A percentile compares a stretch with the other conserved stretches of the same genome.
phyloP scores from a whole-genome alignment of 768 basidiomycete genomes.

The Dioszegia aurantiaca region DNA sequence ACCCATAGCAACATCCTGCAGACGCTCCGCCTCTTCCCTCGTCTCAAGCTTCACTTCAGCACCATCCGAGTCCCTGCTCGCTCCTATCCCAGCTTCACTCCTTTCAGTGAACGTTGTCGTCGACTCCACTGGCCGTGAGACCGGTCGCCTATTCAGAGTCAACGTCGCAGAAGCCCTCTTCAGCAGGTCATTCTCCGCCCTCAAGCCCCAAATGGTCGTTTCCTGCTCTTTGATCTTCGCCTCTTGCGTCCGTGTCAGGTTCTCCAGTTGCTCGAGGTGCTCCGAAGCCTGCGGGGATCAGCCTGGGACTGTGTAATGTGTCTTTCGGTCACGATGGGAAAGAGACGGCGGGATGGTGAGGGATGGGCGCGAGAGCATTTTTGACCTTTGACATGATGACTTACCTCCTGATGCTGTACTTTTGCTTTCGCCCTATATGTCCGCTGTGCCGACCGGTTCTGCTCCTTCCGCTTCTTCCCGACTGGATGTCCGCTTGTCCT shows the following conservation, averaged over 20 bases:
- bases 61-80: no score
- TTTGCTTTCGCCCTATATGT: slow-evolving; percentile 14
- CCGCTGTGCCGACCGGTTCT: slow-evolving; percentile 18
- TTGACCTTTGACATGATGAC: no score
- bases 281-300: neutral
- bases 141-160: neutral
- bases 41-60: no score
- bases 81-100: no score
- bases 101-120: no score
- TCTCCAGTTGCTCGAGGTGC: neutral
- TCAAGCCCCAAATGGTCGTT: neutral
- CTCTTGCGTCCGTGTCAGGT: neutral
- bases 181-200: neutral
- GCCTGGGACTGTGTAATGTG: no score
- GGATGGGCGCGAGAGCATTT: neutral
- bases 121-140: neutral
- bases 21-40: no score
- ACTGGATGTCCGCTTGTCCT: no score
- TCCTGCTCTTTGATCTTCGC: neutral
- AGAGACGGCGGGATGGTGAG: neutral
- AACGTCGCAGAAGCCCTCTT: neutral
- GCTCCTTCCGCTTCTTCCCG: slow-evolving; percentile 9
- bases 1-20: no score
- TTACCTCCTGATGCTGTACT: neutral
- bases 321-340: neutral